Evolutionary conservation across 2,329 filamentous ascomycete species (phyloP).

Genomic region (Madurella mycetomatis): DNA sequence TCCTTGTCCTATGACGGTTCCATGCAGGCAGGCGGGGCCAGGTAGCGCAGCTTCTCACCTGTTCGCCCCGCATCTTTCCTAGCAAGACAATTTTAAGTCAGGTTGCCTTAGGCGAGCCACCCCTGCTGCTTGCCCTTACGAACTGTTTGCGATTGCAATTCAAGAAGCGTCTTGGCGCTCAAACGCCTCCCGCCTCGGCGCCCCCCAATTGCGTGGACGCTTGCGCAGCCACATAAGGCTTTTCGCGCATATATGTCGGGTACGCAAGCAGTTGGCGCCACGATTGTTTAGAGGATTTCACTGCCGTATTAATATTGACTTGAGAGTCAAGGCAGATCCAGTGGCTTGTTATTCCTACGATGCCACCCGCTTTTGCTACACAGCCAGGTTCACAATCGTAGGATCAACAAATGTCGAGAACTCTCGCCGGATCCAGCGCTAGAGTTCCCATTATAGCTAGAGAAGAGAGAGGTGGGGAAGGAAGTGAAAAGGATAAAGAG

Average conservation of each 20-base stretch:
- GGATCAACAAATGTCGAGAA: no score
- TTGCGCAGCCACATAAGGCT: conserved; percentile 19
- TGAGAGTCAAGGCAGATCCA: background rate
- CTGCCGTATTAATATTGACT: no score
- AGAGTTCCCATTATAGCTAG: no score
- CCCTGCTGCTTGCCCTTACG: background rate
- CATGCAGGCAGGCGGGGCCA: background rate
- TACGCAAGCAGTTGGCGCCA: background rate
- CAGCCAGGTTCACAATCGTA: background rate
- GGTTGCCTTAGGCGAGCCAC: conserved; percentile 5
- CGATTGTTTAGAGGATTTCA: no score
- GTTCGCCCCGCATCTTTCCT: conserved; percentile 6
- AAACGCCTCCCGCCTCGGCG: conserved; percentile 1
- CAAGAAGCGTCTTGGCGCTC: conserved; percentile 5
- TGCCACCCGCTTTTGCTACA: background rate
- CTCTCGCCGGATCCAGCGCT: no score
- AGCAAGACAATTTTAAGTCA: background rate
- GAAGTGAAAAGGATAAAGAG: no score
- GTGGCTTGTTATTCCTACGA: background rate
- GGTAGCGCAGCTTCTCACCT: conserved; percentile 9
- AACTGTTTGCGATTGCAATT: background rate
- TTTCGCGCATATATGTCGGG: background rate
- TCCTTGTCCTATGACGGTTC: conserved; percentile 5
- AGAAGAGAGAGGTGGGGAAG: no score
- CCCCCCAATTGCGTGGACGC: conserved; percentile 18